Conservation (phyloP, 176 grass and related monocot species). For the Eragrostis nindensis region DNA sequence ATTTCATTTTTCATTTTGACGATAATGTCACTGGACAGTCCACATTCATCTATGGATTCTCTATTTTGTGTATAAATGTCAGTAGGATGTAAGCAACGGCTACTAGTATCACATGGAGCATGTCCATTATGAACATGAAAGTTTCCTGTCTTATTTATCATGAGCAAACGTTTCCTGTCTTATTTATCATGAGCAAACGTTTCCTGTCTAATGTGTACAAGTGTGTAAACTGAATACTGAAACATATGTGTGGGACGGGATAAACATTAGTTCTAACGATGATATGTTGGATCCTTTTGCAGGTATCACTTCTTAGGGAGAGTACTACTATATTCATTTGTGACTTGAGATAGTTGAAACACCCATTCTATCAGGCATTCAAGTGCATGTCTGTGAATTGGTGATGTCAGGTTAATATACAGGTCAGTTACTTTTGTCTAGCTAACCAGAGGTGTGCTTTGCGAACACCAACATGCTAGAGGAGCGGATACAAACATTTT, state of each 20-base stretch:
- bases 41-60: no score
- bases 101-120: no score
- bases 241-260: background rate
- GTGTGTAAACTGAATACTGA: background rate
- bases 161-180: no score
- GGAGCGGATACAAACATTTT: slow-evolving; percentile 65
- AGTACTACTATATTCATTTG: slow-evolving; percentile 55
- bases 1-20: no score
- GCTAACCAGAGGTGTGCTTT: slow-evolving; percentile 68
- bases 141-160: no score
- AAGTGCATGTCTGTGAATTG: slow-evolving; percentile 52
- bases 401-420: slow-evolving; percentile 70
- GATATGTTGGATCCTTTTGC: slow-evolving; percentile 27
- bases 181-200: no score
- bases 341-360: slow-evolving; percentile 51
- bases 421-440: slow-evolving; percentile 66
- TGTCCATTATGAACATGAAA: no score
- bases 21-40: no score
- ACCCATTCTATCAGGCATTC: slow-evolving; percentile 51
- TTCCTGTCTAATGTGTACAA: no score
- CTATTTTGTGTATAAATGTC: no score
- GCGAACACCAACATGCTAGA: slow-evolving; percentile 64
- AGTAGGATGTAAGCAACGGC: no score
- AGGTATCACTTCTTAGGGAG: slow-evolving; percentile 66
- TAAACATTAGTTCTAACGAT: slow-evolving; percentile 32